A percentile compares a stretch with the other conserved stretches of the same genome.
Evolutionary conservation across 2,329 filamentous ascomycete species (phyloP).

Genomic region (Dothideomycetes sp.): DNA sequence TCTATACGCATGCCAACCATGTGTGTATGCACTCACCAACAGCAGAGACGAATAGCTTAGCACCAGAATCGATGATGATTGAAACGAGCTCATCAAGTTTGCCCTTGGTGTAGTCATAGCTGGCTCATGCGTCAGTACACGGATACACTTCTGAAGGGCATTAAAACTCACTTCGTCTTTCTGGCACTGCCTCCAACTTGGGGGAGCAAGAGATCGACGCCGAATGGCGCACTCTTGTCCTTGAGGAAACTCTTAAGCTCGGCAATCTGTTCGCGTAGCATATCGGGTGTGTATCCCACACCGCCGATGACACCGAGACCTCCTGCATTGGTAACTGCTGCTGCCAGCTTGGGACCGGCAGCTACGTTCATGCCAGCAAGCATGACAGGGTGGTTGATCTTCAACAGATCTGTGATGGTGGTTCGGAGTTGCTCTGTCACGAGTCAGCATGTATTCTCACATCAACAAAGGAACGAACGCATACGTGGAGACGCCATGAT

Average conservation of each 20-base stretch:
- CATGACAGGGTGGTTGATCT: conserved; percentile 93
- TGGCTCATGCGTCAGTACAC: conserved; percentile 26
- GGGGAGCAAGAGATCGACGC: conserved; percentile 84
- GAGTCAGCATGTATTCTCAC: conserved; percentile 15
- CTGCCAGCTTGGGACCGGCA: conserved; percentile 88
- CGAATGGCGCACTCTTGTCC: conserved; percentile 91
- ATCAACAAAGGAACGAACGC: conserved; percentile 25
- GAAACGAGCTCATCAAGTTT: conserved; percentile 85
- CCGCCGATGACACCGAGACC: conserved; percentile 95
- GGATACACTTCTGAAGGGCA: background rate
- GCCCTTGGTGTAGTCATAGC: conserved; percentile 99
- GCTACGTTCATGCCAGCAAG: conserved; percentile 99
- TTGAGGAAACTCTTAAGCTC: conserved; percentile 81
- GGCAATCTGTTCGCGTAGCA: conserved; percentile 88
- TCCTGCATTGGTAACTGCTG: conserved; percentile 92
- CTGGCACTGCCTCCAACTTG: conserved; percentile 90
- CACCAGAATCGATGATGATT: conserved; percentile 84
- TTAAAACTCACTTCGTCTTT: conserved; percentile 56
- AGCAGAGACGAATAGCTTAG: conserved; percentile 90
- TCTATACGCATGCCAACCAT: background rate
- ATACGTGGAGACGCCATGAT: conserved; percentile 71
- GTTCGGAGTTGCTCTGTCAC: conserved; percentile 75
- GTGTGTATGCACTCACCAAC: conserved; percentile 52
- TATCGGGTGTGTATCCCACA: conserved; percentile 90
- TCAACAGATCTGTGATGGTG: conserved; percentile 85